phyloP scores from a whole-genome alignment of 495 filamentous ascomycete genomes.

The Lepraria neglecta region DNA sequence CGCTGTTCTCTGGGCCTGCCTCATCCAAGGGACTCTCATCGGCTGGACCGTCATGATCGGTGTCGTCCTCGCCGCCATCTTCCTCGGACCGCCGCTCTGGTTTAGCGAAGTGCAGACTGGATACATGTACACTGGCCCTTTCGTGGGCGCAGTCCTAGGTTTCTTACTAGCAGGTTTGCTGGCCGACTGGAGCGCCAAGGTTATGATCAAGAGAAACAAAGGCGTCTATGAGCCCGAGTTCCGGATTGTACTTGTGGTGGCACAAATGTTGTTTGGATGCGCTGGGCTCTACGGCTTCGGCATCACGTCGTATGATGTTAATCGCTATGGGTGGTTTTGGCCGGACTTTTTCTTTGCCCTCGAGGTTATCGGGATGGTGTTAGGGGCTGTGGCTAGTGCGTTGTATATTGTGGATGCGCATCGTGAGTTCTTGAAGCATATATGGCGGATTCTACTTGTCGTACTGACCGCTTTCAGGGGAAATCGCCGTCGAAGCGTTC shows the following conservation, averaged over 20 bases:
- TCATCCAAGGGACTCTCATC: slow-evolving; percentile 86
- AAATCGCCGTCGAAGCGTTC: slow-evolving; percentile 84
- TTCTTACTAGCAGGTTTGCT: slow-evolving; percentile 67
- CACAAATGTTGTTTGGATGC: slow-evolving; percentile 70
- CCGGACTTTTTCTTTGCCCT: slow-evolving; percentile 74
- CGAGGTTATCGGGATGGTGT: slow-evolving; percentile 79
- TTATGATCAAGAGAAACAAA: slow-evolving; percentile 64
- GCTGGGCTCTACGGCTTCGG: slow-evolving; percentile 83
- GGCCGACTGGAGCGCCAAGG: slow-evolving; percentile 63
- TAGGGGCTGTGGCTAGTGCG: slow-evolving; percentile 77
- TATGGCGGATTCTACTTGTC: not conserved
- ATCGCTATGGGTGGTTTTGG: slow-evolving; percentile 60
- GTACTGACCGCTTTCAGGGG: slow-evolving; percentile 41
- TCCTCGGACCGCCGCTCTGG: slow-evolving; percentile 70
- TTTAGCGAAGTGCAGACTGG: slow-evolving; percentile 77
- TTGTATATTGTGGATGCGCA: slow-evolving; percentile 95
- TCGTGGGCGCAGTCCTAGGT: slow-evolving; percentile 74
- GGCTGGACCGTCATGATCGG: slow-evolving; percentile 95
- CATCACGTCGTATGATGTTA: slow-evolving; percentile 53
- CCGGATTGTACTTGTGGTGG: slow-evolving; percentile 70
- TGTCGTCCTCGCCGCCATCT: slow-evolving; percentile 75
- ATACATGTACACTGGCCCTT: slow-evolving; percentile 83
- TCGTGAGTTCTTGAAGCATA: slow-evolving; percentile 45
- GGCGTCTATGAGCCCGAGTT: slow-evolving; percentile 92
- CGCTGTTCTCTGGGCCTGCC: slow-evolving; percentile 79